A percentile compares a stretch with the other conserved stretches of the same genome.
These are phyloP conservation scores for Picochlorum costavermella DNA, from an alignment of 139 green algal genomes.

Conservation along the genomic window DNA sequence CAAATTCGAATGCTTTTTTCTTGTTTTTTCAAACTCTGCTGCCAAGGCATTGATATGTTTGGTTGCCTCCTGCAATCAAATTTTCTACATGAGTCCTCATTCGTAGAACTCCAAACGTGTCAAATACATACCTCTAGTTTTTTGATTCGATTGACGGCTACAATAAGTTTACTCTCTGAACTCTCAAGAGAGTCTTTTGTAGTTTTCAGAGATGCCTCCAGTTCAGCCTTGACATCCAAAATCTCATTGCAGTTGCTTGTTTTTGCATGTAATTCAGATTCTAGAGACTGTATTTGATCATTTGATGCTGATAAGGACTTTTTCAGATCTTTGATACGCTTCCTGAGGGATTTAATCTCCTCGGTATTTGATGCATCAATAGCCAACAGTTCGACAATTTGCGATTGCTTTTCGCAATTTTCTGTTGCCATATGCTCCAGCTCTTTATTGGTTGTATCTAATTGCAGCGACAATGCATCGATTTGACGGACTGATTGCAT, in stretches of 20 bases:
- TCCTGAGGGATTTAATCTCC: no score
- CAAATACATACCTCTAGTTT: background rate
- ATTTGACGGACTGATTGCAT: no score
- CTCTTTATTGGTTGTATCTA: no score
- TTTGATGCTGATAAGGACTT: no score
- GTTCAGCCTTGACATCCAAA: background rate
- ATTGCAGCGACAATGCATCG: no score
- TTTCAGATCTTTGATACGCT: no score
- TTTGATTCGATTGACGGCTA: background rate
- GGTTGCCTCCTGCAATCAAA: conserved; percentile 1
- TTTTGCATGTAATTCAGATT: no score
- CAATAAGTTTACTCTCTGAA: background rate
- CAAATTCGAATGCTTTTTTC: background rate
- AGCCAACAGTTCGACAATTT: background rate
- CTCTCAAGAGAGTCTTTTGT: background rate
- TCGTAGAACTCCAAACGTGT: background rate
- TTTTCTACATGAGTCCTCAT: background rate
- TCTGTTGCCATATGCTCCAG: no score
- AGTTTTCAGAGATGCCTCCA: background rate
- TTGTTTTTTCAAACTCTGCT: background rate
- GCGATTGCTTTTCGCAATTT: background rate
- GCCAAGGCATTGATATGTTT: background rate
- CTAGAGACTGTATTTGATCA: no score
- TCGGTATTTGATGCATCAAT: no score
- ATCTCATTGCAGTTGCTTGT: no score